These are phyloP conservation scores for Colletotrichum sp. DNA, from an alignment of 2,329 filamentous ascomycete species.

Conservation along the genomic window DNA sequence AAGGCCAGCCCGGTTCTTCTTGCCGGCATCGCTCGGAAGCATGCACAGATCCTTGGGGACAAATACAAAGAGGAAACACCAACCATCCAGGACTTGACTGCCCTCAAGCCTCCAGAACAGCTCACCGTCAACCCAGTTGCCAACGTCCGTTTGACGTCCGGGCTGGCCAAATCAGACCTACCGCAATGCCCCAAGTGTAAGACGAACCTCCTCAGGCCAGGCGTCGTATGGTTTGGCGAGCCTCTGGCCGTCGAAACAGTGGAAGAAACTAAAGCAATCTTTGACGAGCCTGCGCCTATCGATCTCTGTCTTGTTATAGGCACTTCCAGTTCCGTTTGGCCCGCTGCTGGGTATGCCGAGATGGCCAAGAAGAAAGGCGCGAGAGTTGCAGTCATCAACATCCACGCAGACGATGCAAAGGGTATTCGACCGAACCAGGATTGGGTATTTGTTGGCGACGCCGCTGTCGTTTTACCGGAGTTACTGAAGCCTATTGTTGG, in stretches of 20 bases:
- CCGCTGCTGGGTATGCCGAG: constrained; percentile 66
- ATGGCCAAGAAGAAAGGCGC: constrained; percentile 60
- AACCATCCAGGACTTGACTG: neutral
- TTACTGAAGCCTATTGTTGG: constrained; percentile 15
- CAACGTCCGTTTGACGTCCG: constrained; percentile 37
- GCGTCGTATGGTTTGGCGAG: constrained; percentile 75
- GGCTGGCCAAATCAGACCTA: constrained; percentile 51
- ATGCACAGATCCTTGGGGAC: constrained; percentile 61
- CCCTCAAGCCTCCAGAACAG: constrained; percentile 7
- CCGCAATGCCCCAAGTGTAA: constrained; percentile 64
- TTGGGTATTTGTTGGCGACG: constrained; percentile 23
- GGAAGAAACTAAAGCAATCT: constrained; percentile 55
- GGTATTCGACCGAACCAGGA: neutral
- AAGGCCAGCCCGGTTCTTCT: constrained; percentile 23
- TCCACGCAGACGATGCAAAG: constrained; percentile 47
- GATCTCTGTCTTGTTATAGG: constrained; percentile 73
- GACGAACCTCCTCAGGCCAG: constrained; percentile 62
- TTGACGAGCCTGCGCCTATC: constrained; percentile 47
- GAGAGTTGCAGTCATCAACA: constrained; percentile 67
- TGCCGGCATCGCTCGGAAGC: constrained; percentile 36
- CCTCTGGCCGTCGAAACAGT: constrained; percentile 56
- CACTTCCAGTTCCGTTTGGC: constrained; percentile 67
- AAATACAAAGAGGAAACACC: constrained; percentile 37
- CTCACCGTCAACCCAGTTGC: neutral
- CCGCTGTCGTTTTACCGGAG: constrained; percentile 13